A percentile compares a stretch with the other conserved stretches of the same genome.
Conservation (phyloP, 2,329 filamentous ascomycete genomes). For the Stemphylium vesicarium region DNA sequence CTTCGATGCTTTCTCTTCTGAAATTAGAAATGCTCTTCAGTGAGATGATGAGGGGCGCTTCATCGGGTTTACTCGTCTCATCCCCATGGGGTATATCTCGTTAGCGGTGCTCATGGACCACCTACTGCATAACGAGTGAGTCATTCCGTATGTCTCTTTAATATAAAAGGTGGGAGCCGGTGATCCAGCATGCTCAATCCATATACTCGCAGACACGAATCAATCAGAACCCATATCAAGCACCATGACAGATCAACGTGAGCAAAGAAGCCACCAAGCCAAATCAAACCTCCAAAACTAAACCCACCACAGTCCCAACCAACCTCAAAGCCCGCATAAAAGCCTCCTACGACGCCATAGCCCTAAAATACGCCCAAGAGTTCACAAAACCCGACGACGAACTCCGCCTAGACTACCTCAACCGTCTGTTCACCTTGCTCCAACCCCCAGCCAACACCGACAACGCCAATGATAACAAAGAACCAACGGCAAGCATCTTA, state of each 20-base stretch:
- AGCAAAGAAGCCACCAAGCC: not conserved
- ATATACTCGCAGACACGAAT: not conserved
- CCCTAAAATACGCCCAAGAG: constrained; percentile 27
- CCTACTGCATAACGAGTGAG: not conserved
- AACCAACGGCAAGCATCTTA: constrained; percentile 13
- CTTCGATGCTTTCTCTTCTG: too few species aligned
- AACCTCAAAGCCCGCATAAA: constrained; percentile 39
- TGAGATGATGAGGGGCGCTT: not conserved
- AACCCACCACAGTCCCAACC: not conserved
- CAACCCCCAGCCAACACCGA: not conserved
- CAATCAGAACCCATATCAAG: not conserved
- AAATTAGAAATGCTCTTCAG: too few species aligned
- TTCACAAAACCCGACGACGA: constrained; percentile 28
- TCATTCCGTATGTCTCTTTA: not conserved
- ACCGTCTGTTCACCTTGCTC: constrained; percentile 23
- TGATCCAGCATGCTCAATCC: not conserved
- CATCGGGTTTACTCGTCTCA: not conserved
- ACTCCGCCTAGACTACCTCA: constrained; percentile 31
- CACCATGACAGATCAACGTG: not conserved
- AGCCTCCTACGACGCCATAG: constrained; percentile 41
- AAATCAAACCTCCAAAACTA: not conserved
- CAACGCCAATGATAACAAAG: not conserved
- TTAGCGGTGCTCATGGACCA: not conserved
- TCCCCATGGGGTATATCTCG: not conserved
- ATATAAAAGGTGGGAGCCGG: not conserved